Conservation (phyloP, 2,329 filamentous ascomycete genomes). For the Diatrype stigma region DNA sequence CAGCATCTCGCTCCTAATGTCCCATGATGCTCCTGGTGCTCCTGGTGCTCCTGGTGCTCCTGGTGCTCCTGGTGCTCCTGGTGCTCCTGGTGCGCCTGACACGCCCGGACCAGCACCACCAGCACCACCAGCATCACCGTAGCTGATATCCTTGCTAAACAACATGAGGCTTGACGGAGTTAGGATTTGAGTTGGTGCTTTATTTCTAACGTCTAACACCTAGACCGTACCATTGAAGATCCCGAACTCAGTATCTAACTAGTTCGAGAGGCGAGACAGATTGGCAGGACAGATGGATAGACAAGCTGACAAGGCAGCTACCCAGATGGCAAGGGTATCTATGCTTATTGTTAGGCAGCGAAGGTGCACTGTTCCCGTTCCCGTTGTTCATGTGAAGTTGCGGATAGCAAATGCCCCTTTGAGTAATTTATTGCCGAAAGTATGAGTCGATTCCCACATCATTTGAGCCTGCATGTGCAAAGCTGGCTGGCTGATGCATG, state of each 20-base stretch:
- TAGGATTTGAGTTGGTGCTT: neutral
- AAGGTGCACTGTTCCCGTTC: too few species aligned
- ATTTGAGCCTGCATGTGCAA: neutral
- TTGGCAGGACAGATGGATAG: neutral
- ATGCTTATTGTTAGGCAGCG: too few species aligned
- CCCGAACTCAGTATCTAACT: too few species aligned
- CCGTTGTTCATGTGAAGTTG: neutral
- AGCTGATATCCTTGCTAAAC: conserved; percentile 15
- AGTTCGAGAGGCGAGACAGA: too few species aligned
- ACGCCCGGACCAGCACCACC: conserved; percentile 7
- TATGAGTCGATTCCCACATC: neutral
- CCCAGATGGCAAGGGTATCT: too few species aligned
- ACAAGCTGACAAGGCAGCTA: neutral
- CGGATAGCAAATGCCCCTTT: neutral
- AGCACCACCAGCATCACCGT: conserved; percentile 15
- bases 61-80: too few species aligned
- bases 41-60: too few species aligned
- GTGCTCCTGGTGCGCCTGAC: too few species aligned
- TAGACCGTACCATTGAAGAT: too few species aligned
- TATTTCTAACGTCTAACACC: too few species aligned
- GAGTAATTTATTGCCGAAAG: neutral
- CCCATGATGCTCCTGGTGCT: conserved; percentile 11
- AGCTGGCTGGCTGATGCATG: neutral
- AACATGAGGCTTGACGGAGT: conserved; percentile 14
- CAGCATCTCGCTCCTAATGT: neutral